These are phyloP conservation scores for Trichoderma semiorbis DNA, from an alignment of 2,329 filamentous ascomycete genomes.

Conservation along the genomic window DNA sequence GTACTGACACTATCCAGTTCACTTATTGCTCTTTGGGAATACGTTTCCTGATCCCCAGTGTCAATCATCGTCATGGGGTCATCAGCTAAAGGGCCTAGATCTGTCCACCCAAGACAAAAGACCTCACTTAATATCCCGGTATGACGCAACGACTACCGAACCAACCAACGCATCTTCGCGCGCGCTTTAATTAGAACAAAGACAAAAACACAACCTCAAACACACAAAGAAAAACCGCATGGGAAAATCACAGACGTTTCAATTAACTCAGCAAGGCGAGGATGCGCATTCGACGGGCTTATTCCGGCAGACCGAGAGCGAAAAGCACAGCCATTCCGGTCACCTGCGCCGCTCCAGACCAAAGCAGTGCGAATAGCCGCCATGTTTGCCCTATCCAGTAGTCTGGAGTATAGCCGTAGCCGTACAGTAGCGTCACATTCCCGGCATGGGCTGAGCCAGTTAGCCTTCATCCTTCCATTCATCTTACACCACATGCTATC, in stretches of 20 bases:
- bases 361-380: neutral
- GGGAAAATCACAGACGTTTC: neutral
- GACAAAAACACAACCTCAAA: neutral
- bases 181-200: neutral
- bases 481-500: too few species aligned
- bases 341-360: neutral
- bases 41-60: neutral
- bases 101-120: neutral
- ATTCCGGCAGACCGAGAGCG: neutral
- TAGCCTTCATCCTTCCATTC: neutral
- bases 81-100: neutral
- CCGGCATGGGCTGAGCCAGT: constrained; percentile 1
- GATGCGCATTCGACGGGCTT: neutral
- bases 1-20: neutral
- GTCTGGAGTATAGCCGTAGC: constrained; percentile 5
- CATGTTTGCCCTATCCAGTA: neutral
- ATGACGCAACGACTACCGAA: neutral
- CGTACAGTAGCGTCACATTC: neutral
- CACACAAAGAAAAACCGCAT: neutral
- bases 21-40: neutral
- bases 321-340: neutral
- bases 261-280: neutral
- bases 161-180: too few species aligned
- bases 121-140: neutral
- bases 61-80: neutral